A percentile compares a stretch with the other conserved stretches of the same genome.
These are phyloP conservation scores for Pelargonium citronellum DNA, from an alignment of 441 rosid species.

Conservation along the genomic window DNA sequence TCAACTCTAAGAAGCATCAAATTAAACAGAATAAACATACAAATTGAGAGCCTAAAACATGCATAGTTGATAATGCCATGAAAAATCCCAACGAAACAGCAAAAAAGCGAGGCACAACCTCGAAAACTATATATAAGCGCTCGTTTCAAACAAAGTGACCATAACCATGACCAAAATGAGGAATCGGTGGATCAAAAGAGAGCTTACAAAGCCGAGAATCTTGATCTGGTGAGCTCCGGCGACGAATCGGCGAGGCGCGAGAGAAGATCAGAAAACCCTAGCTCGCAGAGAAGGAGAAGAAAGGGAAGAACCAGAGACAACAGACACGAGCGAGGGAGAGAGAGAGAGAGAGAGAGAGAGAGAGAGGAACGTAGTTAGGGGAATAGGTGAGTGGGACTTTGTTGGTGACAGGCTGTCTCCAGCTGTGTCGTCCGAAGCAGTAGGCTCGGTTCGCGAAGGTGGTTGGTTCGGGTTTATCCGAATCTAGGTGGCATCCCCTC, in stretches of 20 bases:
- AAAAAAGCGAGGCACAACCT: too few species aligned
- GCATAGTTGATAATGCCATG: too few species aligned
- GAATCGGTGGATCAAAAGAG: constrained; percentile 22
- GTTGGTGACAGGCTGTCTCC: constrained; percentile 99
- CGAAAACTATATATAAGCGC: neutral
- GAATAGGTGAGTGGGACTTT: constrained; percentile 71
- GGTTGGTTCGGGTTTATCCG: neutral
- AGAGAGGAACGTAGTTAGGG: constrained; percentile 35
- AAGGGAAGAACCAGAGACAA: neutral
- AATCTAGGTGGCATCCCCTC: neutral
- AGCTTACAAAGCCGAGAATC: constrained; percentile 58
- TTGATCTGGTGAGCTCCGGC: constrained; percentile 41
- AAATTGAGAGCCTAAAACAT: too few species aligned
- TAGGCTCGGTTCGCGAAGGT: constrained; percentile 25
- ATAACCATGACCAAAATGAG: constrained; percentile 14
- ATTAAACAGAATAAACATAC: too few species aligned
- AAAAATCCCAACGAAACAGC: too few species aligned
- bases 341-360: constrained; percentile 17
- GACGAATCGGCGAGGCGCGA: constrained; percentile 23
- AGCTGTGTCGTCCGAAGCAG: constrained; percentile 63
- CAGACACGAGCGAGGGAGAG: constrained; percentile 12
- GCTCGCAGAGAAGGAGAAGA: constrained; percentile 15
- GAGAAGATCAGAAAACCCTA: constrained; percentile 48
- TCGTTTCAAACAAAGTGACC: neutral
- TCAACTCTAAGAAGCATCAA: too few species aligned